Conservation (phyloP, 1,284 basidiomycete species). For the Pholiota adiposa region DNA sequence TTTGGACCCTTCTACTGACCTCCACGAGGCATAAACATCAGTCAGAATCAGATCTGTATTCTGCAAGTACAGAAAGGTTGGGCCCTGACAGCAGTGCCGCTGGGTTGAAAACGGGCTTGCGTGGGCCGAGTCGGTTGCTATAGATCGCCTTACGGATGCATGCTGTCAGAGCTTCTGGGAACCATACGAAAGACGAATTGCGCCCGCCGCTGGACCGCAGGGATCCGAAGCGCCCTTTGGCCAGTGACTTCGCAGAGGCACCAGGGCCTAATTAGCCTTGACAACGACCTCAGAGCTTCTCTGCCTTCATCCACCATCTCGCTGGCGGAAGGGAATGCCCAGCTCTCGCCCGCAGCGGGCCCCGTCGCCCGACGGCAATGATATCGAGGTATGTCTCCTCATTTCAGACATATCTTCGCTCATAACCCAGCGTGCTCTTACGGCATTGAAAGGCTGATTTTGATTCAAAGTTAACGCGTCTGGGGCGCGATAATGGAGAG, state of each 20-base stretch:
- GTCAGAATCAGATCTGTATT: not conserved
- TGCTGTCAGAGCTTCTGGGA: not conserved
- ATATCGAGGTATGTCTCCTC: conserved; percentile 11
- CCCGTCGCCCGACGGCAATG: not conserved
- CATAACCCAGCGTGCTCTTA: not conserved
- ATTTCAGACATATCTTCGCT: not conserved
- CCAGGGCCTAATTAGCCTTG: conserved; percentile 10
- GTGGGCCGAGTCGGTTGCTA: not conserved
- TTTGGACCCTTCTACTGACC: not conserved
- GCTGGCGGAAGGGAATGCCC: conserved; percentile 7
- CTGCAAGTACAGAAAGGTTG: not conserved
- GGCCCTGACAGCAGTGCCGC: not conserved
- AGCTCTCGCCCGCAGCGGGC: conserved; percentile 1
- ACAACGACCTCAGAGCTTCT: conserved; percentile 7
- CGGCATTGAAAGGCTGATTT: conserved; percentile 6
- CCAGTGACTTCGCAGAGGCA: conserved; percentile 5
- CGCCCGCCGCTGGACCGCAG: conserved; percentile 6
- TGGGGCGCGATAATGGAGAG: not conserved
- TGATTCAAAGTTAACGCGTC: not conserved
- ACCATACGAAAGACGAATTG: conserved; percentile 1
- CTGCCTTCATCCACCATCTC: not conserved
- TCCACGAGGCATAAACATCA: not conserved
- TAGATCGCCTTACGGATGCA: not conserved
- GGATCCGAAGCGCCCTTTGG: conserved; percentile 10
- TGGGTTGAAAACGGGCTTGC: not conserved